Evolutionary conservation across 805 yeast species (phyloP).

Genomic region (Saccharomycopsis javanensis): DNA sequence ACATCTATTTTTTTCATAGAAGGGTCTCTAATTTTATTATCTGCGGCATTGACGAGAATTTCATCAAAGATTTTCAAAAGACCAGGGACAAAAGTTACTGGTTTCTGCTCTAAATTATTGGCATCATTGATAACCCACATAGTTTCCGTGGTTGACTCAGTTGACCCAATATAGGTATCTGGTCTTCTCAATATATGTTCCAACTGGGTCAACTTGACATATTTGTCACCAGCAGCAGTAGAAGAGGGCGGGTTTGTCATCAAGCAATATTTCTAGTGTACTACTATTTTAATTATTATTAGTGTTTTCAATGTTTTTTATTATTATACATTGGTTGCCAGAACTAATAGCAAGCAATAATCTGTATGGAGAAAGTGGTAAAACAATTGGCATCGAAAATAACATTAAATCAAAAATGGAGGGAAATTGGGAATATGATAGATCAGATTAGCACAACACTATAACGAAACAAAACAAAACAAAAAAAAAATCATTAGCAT

Average conservation of each 20-base stretch:
- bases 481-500: too few species aligned
- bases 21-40: conserved; percentile 92
- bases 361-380: too few species aligned
- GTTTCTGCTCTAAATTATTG: conserved; percentile 39
- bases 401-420: too few species aligned
- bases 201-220: conserved; percentile 88
- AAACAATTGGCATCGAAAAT: too few species aligned
- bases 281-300: too few species aligned
- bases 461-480: too few species aligned
- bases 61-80: conserved; percentile 94
- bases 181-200: conserved; percentile 97
- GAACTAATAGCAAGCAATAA: too few species aligned
- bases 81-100: conserved; percentile 86
- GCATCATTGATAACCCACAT: conserved; percentile 82
- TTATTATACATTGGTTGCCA: too few species aligned
- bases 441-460: too few species aligned
- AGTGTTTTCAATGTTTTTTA: too few species aligned
- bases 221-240: conserved; percentile 40
- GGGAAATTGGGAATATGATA: too few species aligned
- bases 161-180: conserved; percentile 94
- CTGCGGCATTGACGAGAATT: conserved; percentile 96
- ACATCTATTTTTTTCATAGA: conserved; percentile 80
- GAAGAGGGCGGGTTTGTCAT: neutral
- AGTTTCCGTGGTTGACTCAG: conserved; percentile 66
- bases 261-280: too few species aligned